Conservation (phyloP, 2,329 filamentous ascomycete species). For the Botrytis pseudocinerea region DNA sequence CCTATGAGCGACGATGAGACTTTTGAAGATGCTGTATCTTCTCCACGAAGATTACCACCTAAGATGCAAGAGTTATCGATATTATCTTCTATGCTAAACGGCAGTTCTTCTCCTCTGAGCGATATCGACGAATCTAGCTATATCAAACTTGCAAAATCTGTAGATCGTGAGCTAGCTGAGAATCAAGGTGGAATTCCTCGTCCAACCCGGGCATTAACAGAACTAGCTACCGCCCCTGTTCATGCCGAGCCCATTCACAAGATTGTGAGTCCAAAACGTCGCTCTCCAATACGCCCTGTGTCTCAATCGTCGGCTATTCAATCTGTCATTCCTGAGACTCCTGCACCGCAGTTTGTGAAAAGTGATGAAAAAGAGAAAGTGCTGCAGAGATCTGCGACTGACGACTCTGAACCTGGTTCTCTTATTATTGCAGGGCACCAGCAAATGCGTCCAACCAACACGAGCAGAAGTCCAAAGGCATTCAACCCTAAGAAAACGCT, state of each 20-base stretch:
- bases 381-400: conserved; percentile 14
- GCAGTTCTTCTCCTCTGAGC: conserved; percentile 30
- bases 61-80: not conserved
- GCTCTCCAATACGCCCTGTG: not conserved
- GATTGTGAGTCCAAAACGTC: too few species aligned
- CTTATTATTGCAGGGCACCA: conserved; percentile 30
- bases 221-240: not conserved
- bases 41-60: conserved; percentile 25
- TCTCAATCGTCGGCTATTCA: conserved; percentile 27
- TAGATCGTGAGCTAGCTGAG: not conserved
- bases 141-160: conserved; percentile 29
- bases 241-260: not conserved
- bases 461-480: not conserved
- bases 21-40: conserved; percentile 37
- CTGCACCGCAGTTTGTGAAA: conserved; percentile 22
- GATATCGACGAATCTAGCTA: conserved; percentile 39
- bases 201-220: not conserved
- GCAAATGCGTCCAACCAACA: not conserved
- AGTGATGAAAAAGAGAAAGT: not conserved
- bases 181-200: not conserved
- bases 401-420: conserved; percentile 27
- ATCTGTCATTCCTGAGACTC: conserved; percentile 38
- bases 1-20: conserved; percentile 26
- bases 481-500: not conserved
- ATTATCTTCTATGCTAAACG: not conserved